Base-by-base conservation (phyloP, 345 rosid genomes). In the Citrus inodora region DNA sequence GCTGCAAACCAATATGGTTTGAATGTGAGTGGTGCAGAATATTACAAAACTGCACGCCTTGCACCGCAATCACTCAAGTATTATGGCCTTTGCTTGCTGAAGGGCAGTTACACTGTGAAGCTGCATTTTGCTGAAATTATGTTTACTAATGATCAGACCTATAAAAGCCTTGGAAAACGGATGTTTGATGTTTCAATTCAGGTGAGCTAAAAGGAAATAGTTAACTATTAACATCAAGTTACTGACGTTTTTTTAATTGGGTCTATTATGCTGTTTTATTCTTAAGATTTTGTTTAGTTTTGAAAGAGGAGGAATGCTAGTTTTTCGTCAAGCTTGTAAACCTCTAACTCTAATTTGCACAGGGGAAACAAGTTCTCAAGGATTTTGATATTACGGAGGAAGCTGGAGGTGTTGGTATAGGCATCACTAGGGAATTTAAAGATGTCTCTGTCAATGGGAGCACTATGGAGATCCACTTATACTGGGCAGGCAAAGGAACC, bases 61-160 rank as follows among this genome's bases (percentile, higher is more conserved):
- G 80, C 98, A 28, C 92, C 98, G 53, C 80, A 75, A 4, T 94
- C 98, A 8, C 90, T 96, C 77, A 96, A 79, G 84, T 94, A 94
- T 87, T 96, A 90, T 79, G 98, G 89, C 76, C 84, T 90, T 14
- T 96, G 97, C 62, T 67, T 96, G 97, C 75, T 28, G 48, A 7
- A 37, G 9, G 94, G 92, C 48, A 83, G 86, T 69, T 96, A 94
- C 71, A 90, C 82, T 58, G 91, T 94, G 28, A 73, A 77, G 60
- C 97, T 96, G 51, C 93, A 94, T 81, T 96, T 96, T 79, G 94
- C 99, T 22, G 99, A 96, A 84, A 92, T 96, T 42, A 91, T 88
- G 91, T 94, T 75, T 76, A 73, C 95, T 2, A 22, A 87, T 71
- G 88, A 88, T 46, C 67, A 80, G 80, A 81, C 83, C 10, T 96